A percentile compares a stretch with the other conserved stretches of the same genome.
phyloP scores from a whole-genome alignment of 148 eudicot genomes.

The Limonium bicolor region DNA sequence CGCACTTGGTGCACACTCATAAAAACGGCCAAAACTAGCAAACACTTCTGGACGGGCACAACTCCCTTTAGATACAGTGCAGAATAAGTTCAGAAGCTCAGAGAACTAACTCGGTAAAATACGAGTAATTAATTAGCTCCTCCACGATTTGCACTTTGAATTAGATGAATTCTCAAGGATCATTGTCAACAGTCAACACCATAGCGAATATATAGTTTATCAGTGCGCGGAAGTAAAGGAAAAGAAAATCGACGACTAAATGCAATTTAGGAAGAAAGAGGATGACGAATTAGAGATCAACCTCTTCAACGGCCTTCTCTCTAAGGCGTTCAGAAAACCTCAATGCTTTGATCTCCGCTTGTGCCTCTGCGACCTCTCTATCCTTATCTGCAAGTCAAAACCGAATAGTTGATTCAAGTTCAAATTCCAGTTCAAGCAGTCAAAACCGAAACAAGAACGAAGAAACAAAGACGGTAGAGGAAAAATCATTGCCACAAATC shows the following conservation, averaged over 20 bases:
- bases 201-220: too few species aligned
- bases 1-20: too few species aligned
- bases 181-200: too few species aligned
- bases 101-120: too few species aligned
- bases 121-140: too few species aligned
- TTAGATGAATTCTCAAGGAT: too few species aligned
- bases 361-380: slow-evolving; percentile 50
- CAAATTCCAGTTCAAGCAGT: too few species aligned
- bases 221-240: background rate
- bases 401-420: background rate
- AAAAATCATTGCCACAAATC: background rate
- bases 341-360: slow-evolving; percentile 63
- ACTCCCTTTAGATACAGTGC: too few species aligned
- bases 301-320: slow-evolving; percentile 82
- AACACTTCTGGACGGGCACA: too few species aligned
- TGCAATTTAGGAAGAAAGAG: background rate
- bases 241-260: background rate
- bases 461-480: background rate
- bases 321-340: slow-evolving; percentile 49
- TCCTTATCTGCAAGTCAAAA: slow-evolving; percentile 44
- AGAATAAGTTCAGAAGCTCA: too few species aligned
- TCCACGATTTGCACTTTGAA: too few species aligned
- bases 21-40: too few species aligned
- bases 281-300: slow-evolving; percentile 3
- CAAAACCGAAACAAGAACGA: slow-evolving; percentile 1